Evolutionary conservation across 2,329 filamentous ascomycete genomes (phyloP).

Genomic region (Cladosporium halotolerans): DNA sequence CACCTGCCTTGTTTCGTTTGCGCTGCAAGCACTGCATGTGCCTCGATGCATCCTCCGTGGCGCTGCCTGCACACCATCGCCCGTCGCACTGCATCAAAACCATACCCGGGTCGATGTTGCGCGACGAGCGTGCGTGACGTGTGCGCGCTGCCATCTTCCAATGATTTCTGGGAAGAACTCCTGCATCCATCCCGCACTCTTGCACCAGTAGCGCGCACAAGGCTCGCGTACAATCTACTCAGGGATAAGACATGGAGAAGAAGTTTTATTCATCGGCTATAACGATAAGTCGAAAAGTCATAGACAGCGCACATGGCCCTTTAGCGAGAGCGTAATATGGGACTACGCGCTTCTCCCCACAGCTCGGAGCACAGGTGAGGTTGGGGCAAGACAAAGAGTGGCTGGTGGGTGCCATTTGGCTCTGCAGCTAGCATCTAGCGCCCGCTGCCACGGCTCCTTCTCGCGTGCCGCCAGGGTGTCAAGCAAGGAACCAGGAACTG

Average conservation of each 20-base stretch:
- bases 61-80: conserved; percentile 5
- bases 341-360: no score
- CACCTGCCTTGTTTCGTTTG: conserved; percentile 12
- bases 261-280: background rate
- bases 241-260: conserved; percentile 11
- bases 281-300: background rate
- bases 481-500: conserved; percentile 9
- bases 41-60: background rate
- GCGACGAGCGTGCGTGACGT: conserved; percentile 5
- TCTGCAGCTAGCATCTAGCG: conserved; percentile 8
- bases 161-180: background rate
- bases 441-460: background rate
- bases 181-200: conserved; percentile 5
- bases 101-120: conserved; percentile 5
- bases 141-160: background rate
- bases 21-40: background rate
- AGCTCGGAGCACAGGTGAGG: background rate
- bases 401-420: conserved; percentile 7
- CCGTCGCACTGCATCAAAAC: conserved; percentile 1
- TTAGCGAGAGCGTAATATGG: no score
- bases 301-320: no score
- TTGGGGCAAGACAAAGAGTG: conserved; percentile 5
- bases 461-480: conserved; percentile 2
- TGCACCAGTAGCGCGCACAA: background rate
- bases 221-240: background rate